These are phyloP conservation scores for Moricandia moricandioides DNA, from an alignment of 345 rosid species.

Conservation along the genomic window DNA sequence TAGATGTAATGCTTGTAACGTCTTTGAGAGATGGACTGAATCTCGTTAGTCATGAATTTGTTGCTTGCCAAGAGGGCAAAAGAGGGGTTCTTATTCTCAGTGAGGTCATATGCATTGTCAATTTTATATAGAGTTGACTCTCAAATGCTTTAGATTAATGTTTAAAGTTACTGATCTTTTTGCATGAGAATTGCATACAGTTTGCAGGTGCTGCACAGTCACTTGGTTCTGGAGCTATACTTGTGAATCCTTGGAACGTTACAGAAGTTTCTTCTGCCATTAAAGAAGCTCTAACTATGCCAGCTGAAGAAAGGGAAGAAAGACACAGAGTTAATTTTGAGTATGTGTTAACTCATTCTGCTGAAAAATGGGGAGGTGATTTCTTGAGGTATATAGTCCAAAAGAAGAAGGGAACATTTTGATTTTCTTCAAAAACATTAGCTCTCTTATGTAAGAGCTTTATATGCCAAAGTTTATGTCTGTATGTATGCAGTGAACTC, in stretches of 20 bases:
- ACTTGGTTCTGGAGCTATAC: slow-evolving; percentile 89
- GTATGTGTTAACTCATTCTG: slow-evolving; percentile 71
- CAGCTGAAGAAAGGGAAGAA: slow-evolving; percentile 67
- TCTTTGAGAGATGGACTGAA: slow-evolving; percentile 98
- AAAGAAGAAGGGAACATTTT: not conserved
- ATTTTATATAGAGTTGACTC: not conserved
- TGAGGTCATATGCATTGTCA: slow-evolving; percentile 46
- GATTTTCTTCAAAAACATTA: not conserved
- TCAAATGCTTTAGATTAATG: not conserved
- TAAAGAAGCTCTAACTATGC: slow-evolving; percentile 69
- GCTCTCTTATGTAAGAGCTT: not conserved
- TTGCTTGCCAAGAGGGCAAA: slow-evolving; percentile 85
- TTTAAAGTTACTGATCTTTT: not conserved
- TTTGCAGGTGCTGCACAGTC: slow-evolving; percentile 98
- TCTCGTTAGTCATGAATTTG: slow-evolving; percentile 94
- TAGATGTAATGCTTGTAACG: slow-evolving; percentile 92
- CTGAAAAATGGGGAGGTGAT: slow-evolving; percentile 90
- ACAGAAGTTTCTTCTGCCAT: slow-evolving; percentile 89
- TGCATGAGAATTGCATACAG: slow-evolving; percentile 35
- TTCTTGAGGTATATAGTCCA: slow-evolving; percentile 69
- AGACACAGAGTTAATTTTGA: slow-evolving; percentile 59
- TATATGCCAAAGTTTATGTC: not conserved
- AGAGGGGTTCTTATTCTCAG: slow-evolving; percentile 96
- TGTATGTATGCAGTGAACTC: slow-evolving; percentile 61
- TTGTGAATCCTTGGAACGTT: slow-evolving; percentile 92